Evolutionary conservation across 345 rosid species (phyloP).

Genomic region (Passiflora organensis): DNA sequence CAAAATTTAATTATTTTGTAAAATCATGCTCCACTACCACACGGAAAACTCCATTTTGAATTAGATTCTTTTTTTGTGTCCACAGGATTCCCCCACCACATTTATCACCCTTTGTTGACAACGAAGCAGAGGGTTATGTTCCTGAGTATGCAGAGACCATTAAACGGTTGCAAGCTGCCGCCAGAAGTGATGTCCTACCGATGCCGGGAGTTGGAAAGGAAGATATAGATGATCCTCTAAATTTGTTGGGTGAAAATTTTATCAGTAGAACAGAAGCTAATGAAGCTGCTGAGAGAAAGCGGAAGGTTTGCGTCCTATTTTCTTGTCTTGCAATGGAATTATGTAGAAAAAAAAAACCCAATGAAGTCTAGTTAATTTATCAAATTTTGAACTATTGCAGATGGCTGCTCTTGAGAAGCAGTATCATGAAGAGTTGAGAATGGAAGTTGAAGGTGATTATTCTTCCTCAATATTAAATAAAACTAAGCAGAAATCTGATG

Average conservation of each 20-base stretch:
- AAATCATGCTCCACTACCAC: no score
- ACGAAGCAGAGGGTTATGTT: slow-evolving; percentile 80
- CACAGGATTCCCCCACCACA: slow-evolving; percentile 85
- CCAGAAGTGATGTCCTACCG: slow-evolving; percentile 73
- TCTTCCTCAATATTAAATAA: slow-evolving; percentile 21
- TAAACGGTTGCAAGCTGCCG: slow-evolving; percentile 69
- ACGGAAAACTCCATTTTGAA: no score
- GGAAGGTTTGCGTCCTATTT: slow-evolving; percentile 35
- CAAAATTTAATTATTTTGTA: no score
- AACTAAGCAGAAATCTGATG: slow-evolving; percentile 16
- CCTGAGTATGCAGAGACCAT: slow-evolving; percentile 91
- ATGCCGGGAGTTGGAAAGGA: slow-evolving; percentile 71
- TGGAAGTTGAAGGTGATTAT: slow-evolving; percentile 46
- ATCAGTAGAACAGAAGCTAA: slow-evolving; percentile 67
- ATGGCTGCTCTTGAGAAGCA: slow-evolving; percentile 65
- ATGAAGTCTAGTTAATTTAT: no score
- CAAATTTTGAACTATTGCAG: slow-evolving; percentile 36
- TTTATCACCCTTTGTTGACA: slow-evolving; percentile 80
- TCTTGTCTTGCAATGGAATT: background rate
- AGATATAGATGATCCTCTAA: slow-evolving; percentile 73
- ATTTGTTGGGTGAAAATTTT: slow-evolving; percentile 61
- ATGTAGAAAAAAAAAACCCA: background rate
- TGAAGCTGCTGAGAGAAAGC: slow-evolving; percentile 63
- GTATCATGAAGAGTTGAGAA: slow-evolving; percentile 74
- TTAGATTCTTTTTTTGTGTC: background rate